These are phyloP conservation scores for Naganishia antarctica DNA, from an alignment of 768 basidiomycete genomes.

Conservation along the genomic window DNA sequence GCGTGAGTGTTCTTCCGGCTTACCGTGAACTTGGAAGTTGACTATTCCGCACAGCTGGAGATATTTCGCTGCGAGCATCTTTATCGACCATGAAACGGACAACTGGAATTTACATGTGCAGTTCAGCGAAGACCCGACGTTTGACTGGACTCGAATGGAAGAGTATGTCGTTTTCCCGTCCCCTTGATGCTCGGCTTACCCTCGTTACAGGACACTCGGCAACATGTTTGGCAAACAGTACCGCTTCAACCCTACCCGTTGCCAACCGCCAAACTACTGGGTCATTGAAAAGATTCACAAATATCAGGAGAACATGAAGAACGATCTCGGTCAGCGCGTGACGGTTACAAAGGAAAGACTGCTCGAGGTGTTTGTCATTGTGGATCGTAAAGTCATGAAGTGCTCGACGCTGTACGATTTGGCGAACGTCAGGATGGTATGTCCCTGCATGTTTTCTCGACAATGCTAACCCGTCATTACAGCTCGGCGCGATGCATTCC, in stretches of 20 bases:
- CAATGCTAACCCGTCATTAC: not conserved
- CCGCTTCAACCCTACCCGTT: constrained; percentile 6
- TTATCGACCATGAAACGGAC: constrained; percentile 22
- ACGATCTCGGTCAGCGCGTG: not conserved
- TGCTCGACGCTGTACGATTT: constrained; percentile 24
- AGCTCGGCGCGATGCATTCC: constrained; percentile 20
- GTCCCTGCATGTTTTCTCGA: not conserved
- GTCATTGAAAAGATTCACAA: constrained; percentile 20
- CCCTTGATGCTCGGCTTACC: not conserved
- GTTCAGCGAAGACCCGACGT: constrained; percentile 27
- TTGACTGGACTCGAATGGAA: constrained; percentile 17
- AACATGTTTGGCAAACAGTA: constrained; percentile 26
- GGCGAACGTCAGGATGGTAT: constrained; percentile 13
- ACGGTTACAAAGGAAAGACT: constrained; percentile 3
- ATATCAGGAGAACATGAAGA: constrained; percentile 17
- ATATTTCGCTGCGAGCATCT: constrained; percentile 7
- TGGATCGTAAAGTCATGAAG: constrained; percentile 12
- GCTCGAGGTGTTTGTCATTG: constrained; percentile 13
- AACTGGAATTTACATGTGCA: constrained; percentile 25
- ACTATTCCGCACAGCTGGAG: constrained; percentile 14
- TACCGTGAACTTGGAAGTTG: too few species aligned
- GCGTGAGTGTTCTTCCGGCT: not conserved
- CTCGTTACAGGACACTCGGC: not conserved
- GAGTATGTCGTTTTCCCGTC: not conserved
- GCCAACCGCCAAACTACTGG: constrained; percentile 21